These are phyloP conservation scores for Capsella bursapastoris DNA, from an alignment of 345 rosid genomes.

Conservation along the genomic window DNA sequence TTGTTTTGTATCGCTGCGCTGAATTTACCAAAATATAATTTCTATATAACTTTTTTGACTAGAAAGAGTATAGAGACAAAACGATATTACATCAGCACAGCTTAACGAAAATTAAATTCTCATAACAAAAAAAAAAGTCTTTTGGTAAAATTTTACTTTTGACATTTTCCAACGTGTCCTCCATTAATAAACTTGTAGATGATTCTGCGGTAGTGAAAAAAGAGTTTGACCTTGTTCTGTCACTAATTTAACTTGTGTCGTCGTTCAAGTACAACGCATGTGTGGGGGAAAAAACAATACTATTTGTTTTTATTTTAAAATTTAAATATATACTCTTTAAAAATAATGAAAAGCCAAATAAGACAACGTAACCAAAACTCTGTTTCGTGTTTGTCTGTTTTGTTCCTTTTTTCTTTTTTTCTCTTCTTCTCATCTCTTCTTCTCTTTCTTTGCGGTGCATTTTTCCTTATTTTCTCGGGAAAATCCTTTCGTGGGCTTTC, in stretches of 20 bases:
- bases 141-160: background rate
- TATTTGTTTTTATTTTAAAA: background rate
- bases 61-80: background rate
- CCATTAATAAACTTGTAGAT: background rate
- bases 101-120: background rate
- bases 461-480: slow-evolving; percentile 28
- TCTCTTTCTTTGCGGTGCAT: slow-evolving; percentile 26
- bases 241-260: slow-evolving; percentile 23
- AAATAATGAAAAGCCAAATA: slow-evolving; percentile 38
- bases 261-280: slow-evolving; percentile 45
- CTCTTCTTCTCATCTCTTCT: slow-evolving; percentile 4
- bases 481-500: slow-evolving; percentile 37
- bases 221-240: slow-evolving; percentile 38
- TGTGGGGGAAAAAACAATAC: slow-evolving; percentile 1
- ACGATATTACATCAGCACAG: background rate
- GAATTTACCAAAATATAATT: background rate
- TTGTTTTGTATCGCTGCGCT: background rate
- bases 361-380: slow-evolving; percentile 43
- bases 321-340: background rate
- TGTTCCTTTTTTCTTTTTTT: background rate
- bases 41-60: background rate
- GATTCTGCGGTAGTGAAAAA: too few relatives aligned
- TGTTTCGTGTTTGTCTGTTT: slow-evolving; percentile 39
- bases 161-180: slow-evolving; percentile 24
- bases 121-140: background rate